Percentiles rank a stretch among this genome's conserved stretches.
phyloP scores from a whole-genome alignment of 371 early-diverging fungal species.

The Mucor racemosus region DNA sequence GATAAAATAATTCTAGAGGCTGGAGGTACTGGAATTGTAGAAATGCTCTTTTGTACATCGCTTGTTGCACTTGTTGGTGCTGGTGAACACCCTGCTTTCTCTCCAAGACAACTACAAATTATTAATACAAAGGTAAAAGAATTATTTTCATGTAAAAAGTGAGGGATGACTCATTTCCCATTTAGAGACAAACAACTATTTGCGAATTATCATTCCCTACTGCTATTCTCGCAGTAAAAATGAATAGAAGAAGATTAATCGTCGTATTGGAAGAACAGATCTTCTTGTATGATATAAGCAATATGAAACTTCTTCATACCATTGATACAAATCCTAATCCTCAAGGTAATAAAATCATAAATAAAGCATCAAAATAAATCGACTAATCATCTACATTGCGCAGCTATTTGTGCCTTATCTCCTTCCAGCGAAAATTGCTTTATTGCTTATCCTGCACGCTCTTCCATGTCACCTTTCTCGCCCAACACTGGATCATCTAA shows the following conservation, averaged over 20 bases:
- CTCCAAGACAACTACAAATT: slow-evolving; percentile 90
- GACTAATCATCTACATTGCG: not conserved
- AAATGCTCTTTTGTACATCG: slow-evolving; percentile 95
- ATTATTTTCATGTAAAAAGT: too few species aligned
- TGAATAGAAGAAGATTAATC: slow-evolving; percentile 90
- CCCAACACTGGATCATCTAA: slow-evolving; percentile 67
- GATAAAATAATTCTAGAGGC: slow-evolving; percentile 52
- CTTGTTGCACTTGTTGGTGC: slow-evolving; percentile 96
- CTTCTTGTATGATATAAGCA: slow-evolving; percentile 91
- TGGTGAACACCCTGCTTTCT: slow-evolving; percentile 88
- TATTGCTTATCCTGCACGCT: slow-evolving; percentile 68
- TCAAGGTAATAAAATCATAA: slow-evolving; percentile 56
- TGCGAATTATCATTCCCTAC: slow-evolving; percentile 95
- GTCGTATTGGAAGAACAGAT: slow-evolving; percentile 94
- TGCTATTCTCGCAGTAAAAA: slow-evolving; percentile 90
- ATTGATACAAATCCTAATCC: slow-evolving; percentile 95
- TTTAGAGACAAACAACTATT: slow-evolving; percentile 89
- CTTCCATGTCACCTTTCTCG: slow-evolving; percentile 59
- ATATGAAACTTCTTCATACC: slow-evolving; percentile 95
- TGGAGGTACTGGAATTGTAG: slow-evolving; percentile 91
- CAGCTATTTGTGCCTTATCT: slow-evolving; percentile 91
- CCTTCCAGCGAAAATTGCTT: slow-evolving; percentile 94
- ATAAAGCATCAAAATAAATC: not conserved
- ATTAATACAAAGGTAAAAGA: slow-evolving; percentile 88
- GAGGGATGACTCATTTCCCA: too few species aligned